These are phyloP conservation scores for Backusella macrospora DNA, from an alignment of 192 early-diverging fungal genomes.

Conservation along the genomic window DNA sequence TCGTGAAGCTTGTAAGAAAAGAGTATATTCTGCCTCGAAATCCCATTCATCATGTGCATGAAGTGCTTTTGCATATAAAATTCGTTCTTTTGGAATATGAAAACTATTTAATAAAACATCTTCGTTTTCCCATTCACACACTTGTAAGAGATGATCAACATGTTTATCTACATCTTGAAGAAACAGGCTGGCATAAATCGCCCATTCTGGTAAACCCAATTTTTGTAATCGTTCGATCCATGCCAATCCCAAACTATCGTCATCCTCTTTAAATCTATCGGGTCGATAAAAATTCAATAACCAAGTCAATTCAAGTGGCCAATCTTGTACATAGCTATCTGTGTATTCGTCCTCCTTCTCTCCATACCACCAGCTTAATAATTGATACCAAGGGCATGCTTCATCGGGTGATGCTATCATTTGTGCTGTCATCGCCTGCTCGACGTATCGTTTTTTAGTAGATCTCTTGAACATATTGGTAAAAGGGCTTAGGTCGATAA, in stretches of 20 bases:
- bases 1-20: background rate
- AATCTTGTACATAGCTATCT: background rate
- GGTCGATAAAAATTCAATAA: slow-evolving; percentile 4
- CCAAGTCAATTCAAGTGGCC: slow-evolving; percentile 12
- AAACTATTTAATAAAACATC: background rate
- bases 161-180: background rate
- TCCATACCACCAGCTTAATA: slow-evolving; percentile 15
- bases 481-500: background rate
- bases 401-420: background rate
- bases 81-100: background rate
- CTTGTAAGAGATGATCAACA: background rate
- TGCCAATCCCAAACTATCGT: background rate
- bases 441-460: background rate
- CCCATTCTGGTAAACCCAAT: background rate
- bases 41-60: slow-evolving; percentile 20
- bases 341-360: background rate
- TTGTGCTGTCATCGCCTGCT: background rate
- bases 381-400: slow-evolving; percentile 3
- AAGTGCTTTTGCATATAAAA: background rate
- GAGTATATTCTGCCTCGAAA: background rate
- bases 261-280: background rate
- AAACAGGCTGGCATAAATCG: slow-evolving; percentile 1
- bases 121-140: background rate
- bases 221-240: background rate
- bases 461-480: background rate